Evolutionary conservation across 1,139 yeast genomes (phyloP).

Genomic region (Zygosaccharomyces sapae): DNA sequence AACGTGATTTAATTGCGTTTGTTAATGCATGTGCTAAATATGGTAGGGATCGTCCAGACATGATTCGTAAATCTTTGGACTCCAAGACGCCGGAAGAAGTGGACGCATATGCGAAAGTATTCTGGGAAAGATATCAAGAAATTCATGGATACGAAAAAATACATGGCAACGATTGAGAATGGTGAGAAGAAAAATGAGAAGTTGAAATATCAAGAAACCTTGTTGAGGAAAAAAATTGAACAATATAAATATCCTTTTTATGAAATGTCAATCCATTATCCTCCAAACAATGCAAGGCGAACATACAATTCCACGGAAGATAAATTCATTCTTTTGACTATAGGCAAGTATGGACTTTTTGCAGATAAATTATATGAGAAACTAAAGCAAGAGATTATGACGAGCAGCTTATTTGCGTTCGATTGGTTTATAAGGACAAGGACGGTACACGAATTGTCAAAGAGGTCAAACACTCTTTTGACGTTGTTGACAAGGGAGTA

Average conservation of each 20-base stretch:
- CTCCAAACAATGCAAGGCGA: constrained; percentile 88
- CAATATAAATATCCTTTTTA: constrained; percentile 66
- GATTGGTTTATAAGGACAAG: constrained; percentile 89
- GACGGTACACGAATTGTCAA: constrained; percentile 75
- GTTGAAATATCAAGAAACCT: constrained; percentile 58
- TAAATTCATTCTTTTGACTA: constrained; percentile 68
- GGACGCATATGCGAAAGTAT: constrained; percentile 58
- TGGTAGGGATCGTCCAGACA: constrained; percentile 62
- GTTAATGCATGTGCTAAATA: constrained; percentile 74
- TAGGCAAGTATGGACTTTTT: constrained; percentile 72
- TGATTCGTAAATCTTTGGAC: constrained; percentile 62
- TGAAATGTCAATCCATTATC: constrained; percentile 72
- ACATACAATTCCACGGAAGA: constrained; percentile 84
- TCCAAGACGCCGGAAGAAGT: constrained; percentile 71
- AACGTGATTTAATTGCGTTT: constrained; percentile 84
- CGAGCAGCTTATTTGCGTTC: constrained; percentile 72
- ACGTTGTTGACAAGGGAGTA: constrained; percentile 75
- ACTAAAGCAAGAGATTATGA: constrained; percentile 69
- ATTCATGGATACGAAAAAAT: constrained; percentile 85
- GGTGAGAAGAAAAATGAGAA: constrained; percentile 79
- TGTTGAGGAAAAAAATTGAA: constrained; percentile 63
- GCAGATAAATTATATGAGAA: constrained; percentile 67
- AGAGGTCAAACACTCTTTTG: constrained; percentile 76
- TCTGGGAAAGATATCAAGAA: constrained; percentile 69
- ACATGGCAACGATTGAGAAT: constrained; percentile 73